Conservation (phyloP, 2,329 filamentous ascomycete genomes). For the Pseudogymnoascus sp. region DNA sequence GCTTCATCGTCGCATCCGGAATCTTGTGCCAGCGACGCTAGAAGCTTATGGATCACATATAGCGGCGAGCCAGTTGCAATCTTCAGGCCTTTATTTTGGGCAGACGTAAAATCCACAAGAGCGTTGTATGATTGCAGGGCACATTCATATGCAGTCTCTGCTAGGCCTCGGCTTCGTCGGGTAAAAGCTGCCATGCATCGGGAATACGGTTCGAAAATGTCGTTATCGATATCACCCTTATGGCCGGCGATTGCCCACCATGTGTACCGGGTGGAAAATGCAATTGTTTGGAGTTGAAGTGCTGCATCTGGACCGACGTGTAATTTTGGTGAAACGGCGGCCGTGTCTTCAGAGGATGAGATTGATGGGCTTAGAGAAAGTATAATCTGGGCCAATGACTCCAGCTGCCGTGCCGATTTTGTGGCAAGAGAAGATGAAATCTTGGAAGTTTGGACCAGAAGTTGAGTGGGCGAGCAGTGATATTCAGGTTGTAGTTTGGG, state of each 20-base stretch:
- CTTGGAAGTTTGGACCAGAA: conserved; percentile 41
- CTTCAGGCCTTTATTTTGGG: background rate
- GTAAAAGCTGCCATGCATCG: conserved; percentile 56
- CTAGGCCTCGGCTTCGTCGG: conserved; percentile 37
- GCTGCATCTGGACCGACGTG: conserved; percentile 50
- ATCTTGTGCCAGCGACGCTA: conserved; percentile 44
- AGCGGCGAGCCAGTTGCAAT: conserved; percentile 17
- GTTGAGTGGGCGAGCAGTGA: conserved; percentile 48
- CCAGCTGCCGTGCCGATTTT: conserved; percentile 60
- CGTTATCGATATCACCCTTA: conserved; percentile 52
- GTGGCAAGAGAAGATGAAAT: conserved; percentile 35
- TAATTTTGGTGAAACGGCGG: conserved; percentile 45
- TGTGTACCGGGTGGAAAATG: conserved; percentile 51
- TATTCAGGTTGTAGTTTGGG: conserved; percentile 47
- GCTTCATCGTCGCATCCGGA: conserved; percentile 43
- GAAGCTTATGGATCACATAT: conserved; percentile 37
- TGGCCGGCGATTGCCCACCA: conserved; percentile 62
- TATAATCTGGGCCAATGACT: conserved; percentile 57
- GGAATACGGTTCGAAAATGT: conserved; percentile 58
- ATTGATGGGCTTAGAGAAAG: conserved; percentile 61
- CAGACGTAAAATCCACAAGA: conserved; percentile 13
- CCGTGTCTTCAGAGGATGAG: conserved; percentile 53
- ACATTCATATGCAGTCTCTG: conserved; percentile 19
- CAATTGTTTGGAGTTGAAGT: conserved; percentile 57
- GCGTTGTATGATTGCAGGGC: conserved; percentile 18